Conservation (phyloP, 345 rosid genomes). For the Streptanthus diversifolius region DNA sequence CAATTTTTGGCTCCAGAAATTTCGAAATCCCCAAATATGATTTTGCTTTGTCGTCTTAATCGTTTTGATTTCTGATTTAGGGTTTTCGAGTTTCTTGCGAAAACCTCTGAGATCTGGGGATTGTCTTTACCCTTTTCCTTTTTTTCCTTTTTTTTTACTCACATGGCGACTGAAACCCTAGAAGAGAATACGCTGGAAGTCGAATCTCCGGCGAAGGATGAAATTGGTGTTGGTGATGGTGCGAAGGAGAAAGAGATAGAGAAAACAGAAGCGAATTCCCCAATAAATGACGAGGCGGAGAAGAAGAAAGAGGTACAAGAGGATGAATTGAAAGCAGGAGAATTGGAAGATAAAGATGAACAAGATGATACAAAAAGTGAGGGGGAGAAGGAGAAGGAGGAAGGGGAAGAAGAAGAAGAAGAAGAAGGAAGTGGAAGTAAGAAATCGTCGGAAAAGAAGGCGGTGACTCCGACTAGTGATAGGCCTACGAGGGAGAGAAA, state of each 20-base stretch:
- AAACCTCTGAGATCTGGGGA: conserved; percentile 29
- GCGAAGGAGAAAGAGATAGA: conserved; percentile 15
- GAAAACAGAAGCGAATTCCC: conserved; percentile 11
- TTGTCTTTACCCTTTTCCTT: neutral
- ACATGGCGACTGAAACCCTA: conserved; percentile 71
- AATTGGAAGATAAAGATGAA: neutral
- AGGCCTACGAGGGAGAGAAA: conserved; percentile 90
- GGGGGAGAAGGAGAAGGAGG: conserved; percentile 9
- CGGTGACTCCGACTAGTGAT: conserved; percentile 56
- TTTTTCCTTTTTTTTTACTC: neutral
- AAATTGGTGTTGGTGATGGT: conserved; percentile 1
- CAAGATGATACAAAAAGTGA: conserved; percentile 22
- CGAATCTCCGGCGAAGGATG: conserved; percentile 37
- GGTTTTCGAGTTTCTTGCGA: conserved; percentile 15
- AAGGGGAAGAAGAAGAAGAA: conserved; percentile 20
- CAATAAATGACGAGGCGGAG: conserved; percentile 10
- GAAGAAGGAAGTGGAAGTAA: conserved; percentile 32
- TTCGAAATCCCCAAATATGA: conserved; percentile 19
- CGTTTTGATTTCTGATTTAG: conserved; percentile 4
- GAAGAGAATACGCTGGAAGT: conserved; percentile 48
- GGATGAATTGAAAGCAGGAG: conserved; percentile 3
- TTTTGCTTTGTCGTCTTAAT: conserved; percentile 17
- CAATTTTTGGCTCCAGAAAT: conserved; percentile 24
- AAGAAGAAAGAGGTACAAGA: conserved; percentile 19
- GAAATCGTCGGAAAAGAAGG: conserved; percentile 38